Evolutionary conservation across 768 basidiomycete genomes (phyloP), one percentile per base, ranked within the genome.

Genomic region (Hortiboletus flavorubellus): DNA sequence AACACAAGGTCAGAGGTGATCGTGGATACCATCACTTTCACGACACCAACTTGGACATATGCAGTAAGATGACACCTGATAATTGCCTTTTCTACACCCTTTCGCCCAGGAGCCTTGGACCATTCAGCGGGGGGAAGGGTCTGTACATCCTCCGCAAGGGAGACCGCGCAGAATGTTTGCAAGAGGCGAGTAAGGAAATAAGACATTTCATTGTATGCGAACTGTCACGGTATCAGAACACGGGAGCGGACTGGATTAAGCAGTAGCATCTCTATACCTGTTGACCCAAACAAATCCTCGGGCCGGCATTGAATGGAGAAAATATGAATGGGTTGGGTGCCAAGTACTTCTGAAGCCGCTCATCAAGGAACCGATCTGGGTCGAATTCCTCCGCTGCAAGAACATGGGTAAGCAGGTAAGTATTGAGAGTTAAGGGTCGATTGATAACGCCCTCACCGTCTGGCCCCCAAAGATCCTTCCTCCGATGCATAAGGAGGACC

Each of bases 321-420:
- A 79, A 79, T 47, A 79, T 78, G 69, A 75, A 78, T 0, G 84
- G 83, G 58, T 84, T 83, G 7, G 78, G 74, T 0, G 73, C 77
- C 56, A 83, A 63, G 58, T 85, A 83, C 57, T 80, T 83, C 5
- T 76, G 72, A 40, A 84, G 49, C 4, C 85, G 75, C 31, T 80
- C 79, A 56, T 88, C 86, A 39, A 88, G 65, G 75, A 86, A 87
- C 2, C 86, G 76, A 55, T 86, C 81, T 0, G 86, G 86, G 62
- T 87, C 86, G 58, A 87, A 89, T 53, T 70, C 59, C 4, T 77
- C 64, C n/a, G 84, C 83, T 84, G 45, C 9, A 18, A 23, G 16
- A 46, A 43, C 18, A n/a, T 15, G 7, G 2, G 21, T 56, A 33
- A 56, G 51, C 30, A 40, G 2, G 21, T 56, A 33, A 56, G 51